Conservation (phyloP, 768 basidiomycete species). For the Lactarius vividus region DNA sequence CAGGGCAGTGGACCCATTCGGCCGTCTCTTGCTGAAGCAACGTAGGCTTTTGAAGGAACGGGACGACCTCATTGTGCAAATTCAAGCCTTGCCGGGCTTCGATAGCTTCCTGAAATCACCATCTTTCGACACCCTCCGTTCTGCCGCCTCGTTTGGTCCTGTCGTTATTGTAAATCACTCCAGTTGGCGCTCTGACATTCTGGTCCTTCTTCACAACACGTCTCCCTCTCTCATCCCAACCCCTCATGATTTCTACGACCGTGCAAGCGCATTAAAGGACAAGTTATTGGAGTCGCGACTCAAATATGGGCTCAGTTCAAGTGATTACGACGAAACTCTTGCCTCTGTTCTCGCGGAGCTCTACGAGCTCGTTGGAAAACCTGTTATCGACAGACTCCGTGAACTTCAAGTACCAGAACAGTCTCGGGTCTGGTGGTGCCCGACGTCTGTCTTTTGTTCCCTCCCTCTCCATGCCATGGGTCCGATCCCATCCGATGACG, state of each 20-base stretch:
- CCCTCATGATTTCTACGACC: not conserved
- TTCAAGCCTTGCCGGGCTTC: not conserved
- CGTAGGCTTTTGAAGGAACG: not conserved
- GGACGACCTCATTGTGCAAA: not conserved
- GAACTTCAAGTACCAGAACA: too few relatives aligned
- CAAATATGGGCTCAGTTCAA: not conserved
- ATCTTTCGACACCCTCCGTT: not conserved
- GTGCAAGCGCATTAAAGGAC: not conserved
- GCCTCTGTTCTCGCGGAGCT: not conserved
- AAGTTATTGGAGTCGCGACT: not conserved
- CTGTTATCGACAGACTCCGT: too few relatives aligned
- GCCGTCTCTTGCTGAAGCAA: not conserved
- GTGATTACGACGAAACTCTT: not conserved
- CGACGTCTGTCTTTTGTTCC: not conserved
- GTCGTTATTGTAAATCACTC: not conserved
- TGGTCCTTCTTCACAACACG: not conserved
- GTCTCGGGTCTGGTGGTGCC: too few relatives aligned
- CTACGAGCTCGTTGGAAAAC: too few relatives aligned
- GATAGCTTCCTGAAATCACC: not conserved
- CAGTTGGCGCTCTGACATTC: not conserved
- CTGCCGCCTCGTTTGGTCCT: not conserved
- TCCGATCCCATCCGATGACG: not conserved
- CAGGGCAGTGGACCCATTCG: not conserved
- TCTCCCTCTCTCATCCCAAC: not conserved
- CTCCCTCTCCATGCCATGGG: slow-evolving; percentile 24